Evolutionary conservation across 169 alveolate genomes (phyloP), one percentile per base, ranked within the genome.

Genomic region (Plasmodium coatneyi): DNA sequence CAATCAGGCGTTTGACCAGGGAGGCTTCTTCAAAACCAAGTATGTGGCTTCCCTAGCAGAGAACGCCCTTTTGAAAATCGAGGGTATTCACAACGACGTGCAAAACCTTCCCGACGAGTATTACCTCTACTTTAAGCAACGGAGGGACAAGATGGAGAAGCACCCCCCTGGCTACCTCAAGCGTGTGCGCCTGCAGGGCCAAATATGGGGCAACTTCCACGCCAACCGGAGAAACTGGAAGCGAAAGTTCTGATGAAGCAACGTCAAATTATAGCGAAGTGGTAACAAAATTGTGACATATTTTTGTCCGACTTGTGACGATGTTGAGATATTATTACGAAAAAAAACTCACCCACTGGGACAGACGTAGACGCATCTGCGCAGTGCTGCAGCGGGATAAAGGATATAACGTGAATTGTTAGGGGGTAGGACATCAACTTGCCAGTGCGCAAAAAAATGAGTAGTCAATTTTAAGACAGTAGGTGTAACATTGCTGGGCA

Each of bases 151-250:
- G 71, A 89, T 89, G 94, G 94, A 89, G 71, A 89, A 89, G 41
- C 71, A 60, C 19, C 94, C 94, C 5, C 94, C 94, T 28, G 94
- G 94, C 5, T 89, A 89, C 71, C 82, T 89, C 83, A 89, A 89
- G 54, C 71, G 91, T 2, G 94, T 89, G 28, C 89, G 83, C 3
- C 52, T 89, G 32, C 94, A 89, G 22, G 94, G 94, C 10, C 72
- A 79, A 36, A 89, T 89, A 89, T 89, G 94, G 94, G 94, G 94
- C 22, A 89, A 89, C 16, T 89, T 89, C 46, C 94, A 89, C 12
- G 94, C 94, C 28, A 70, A 89, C 25, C 80, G 82, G 22, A 89
- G 72, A 28, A 89, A 89, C 43, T 89, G 94, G 94, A 89, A 89
- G 56, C 70, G 94, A 66, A 89, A 89, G 72, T 89, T 54, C 9